Evolutionary conservation across 768 basidiomycete genomes (phyloP).

Genomic region (Candolleomyces efflorescens): DNA sequence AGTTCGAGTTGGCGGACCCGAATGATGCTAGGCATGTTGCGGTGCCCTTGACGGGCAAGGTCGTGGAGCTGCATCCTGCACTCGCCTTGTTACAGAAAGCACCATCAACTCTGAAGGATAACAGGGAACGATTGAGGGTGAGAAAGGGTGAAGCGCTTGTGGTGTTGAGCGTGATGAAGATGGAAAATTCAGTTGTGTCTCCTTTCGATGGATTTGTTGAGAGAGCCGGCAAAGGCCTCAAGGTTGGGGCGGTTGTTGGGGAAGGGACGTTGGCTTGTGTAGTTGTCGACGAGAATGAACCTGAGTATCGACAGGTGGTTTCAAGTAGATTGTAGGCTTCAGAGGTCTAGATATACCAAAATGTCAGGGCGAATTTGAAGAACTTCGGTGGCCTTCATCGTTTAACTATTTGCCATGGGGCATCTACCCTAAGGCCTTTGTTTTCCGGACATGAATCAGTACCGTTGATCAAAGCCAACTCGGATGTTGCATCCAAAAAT

Average conservation of each 20-base stretch:
- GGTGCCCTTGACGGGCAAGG: conserved; percentile 33
- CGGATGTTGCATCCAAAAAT: too few species aligned
- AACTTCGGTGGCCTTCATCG: too few species aligned
- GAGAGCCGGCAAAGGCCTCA: conserved; percentile 28
- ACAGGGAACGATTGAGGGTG: conserved; percentile 9
- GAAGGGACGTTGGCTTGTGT: conserved; percentile 33
- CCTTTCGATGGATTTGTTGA: conserved; percentile 26
- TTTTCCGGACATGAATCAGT: too few species aligned
- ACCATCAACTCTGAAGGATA: not conserved
- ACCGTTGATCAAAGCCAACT: too few species aligned
- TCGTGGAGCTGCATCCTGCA: conserved; percentile 31
- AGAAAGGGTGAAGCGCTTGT: conserved; percentile 30
- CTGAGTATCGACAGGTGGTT: not conserved
- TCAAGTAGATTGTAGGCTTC: too few species aligned
- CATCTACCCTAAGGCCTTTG: too few species aligned
- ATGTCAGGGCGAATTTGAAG: too few species aligned
- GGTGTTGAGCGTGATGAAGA: conserved; percentile 37
- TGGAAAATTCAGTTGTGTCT: conserved; percentile 31
- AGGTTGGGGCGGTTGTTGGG: conserved; percentile 26
- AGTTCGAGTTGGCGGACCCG: conserved; percentile 31
- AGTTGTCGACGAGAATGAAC: conserved; percentile 8
- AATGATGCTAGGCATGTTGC: conserved; percentile 26
- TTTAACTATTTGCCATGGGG: too few species aligned
- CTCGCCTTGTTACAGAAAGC: conserved; percentile 8
- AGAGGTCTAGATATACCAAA: too few species aligned